A percentile compares a stretch with the other conserved stretches of the same genome.
These are phyloP conservation scores for Lactifluus echinatus DNA, from an alignment of 768 basidiomycete species.

Conservation along the genomic window DNA sequence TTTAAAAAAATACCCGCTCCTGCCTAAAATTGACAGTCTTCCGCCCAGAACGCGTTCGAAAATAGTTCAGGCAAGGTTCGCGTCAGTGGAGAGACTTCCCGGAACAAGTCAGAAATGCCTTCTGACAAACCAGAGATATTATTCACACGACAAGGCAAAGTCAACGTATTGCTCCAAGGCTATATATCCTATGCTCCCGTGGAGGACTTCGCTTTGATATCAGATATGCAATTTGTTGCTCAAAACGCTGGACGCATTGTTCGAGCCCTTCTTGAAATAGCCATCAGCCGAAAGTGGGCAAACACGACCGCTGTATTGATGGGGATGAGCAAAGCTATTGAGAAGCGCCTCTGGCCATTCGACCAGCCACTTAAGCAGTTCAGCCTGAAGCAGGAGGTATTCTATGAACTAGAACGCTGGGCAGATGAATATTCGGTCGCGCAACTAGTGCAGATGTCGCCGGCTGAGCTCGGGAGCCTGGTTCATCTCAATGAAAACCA, in stretches of 20 bases:
- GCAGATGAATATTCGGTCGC: slow-evolving; percentile 71
- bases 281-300: slow-evolving; percentile 89
- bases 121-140: background rate
- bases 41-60: slow-evolving; percentile 4
- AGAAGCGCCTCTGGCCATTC: slow-evolving; percentile 90
- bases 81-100: slow-evolving; percentile 5
- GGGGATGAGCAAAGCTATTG: slow-evolving; percentile 88
- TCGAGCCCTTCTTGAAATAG: slow-evolving; percentile 91
- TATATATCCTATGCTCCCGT: slow-evolving; percentile 74
- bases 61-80: slow-evolving; percentile 13
- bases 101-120: background rate
- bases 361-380: slow-evolving; percentile 86
- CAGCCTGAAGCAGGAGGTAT: slow-evolving; percentile 62
- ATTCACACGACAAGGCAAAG: slow-evolving; percentile 54
- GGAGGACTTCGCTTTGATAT: slow-evolving; percentile 94
- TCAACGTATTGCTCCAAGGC: slow-evolving; percentile 90
- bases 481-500: slow-evolving; percentile 82
- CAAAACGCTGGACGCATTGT: slow-evolving; percentile 94
- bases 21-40: background rate
- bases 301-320: slow-evolving; percentile 69
- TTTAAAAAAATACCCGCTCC: slow-evolving; percentile 58
- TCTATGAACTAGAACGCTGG: slow-evolving; percentile 71
- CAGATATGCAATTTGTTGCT: slow-evolving; percentile 88
- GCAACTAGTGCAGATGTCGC: slow-evolving; percentile 60
- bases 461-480: slow-evolving; percentile 65